Base-by-base conservation (phyloP, 2,329 filamentous ascomycete genomes). In the Arthroderma uncinatum region DNA sequence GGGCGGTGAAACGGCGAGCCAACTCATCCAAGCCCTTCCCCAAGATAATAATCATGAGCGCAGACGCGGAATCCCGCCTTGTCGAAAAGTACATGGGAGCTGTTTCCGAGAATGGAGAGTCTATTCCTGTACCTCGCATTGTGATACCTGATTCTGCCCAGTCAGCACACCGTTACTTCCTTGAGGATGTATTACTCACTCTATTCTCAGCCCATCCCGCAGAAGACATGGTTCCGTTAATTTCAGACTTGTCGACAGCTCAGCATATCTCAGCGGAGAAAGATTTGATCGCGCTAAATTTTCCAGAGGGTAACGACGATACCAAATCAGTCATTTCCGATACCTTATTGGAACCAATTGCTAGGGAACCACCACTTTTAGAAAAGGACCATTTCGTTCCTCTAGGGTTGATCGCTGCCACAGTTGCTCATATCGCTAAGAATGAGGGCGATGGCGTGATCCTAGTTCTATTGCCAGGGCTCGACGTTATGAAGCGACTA, bases 31-130 rank as follows among this genome's bases (percentile, higher is more conserved):
- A 68, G 30, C 59, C 64, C 6, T 65, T 68, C 12, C 76, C 77
- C 2, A 76, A 74, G 60, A 62, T 79, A 19, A 68, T 77, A 10
- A 63, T 79, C 25, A 78, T 78, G 76, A 78, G 75, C 61, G 75
- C 76, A 7, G 78, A 76, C 12, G 64, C 77, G 58, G 72, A 78
- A 57, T 67, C 70, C 9, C 67, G 74, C 44, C 66, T 76, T 2
- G 75, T 79, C 59, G 67, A 74, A 14, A 66, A 67, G 2, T 79
- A 79, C 62, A 75, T 78, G 54, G 58, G 63, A 28, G 65, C 64
- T 47, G 61, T 60, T 21, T 61, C 64, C n/a, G 44, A 61, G n/a
- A 63, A 68, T 53, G 70, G 69, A n/a, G 58, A 57, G 1, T 50
- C 60, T n/a, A 53, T 67, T 5, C 64, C 62, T 55, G 76, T 74